Base-by-base conservation (phyloP, 1,284 basidiomycete species). In the Ustilago loliicola region DNA sequence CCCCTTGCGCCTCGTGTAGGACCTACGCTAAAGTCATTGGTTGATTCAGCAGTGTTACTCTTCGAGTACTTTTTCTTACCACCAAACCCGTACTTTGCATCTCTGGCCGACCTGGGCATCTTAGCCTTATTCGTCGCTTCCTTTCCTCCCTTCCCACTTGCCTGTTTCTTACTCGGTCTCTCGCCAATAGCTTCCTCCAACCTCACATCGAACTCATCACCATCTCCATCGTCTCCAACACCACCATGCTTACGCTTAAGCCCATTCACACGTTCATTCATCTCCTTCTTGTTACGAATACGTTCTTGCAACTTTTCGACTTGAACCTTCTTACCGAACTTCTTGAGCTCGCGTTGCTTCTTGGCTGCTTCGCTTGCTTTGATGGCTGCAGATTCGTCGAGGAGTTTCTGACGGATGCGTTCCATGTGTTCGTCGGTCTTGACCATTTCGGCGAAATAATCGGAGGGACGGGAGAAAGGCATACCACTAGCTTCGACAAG, bases 381-480 rank as follows among this genome's bases (percentile, higher is more conserved):
- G 85, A 98, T 95, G 2, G 90, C 90, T 3, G 95, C 93, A 30
- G 89, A 88, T 86, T 99, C 96, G 87, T 98, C 94, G 29, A 99
- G 90, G 36, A 98, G 88, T 36, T 93, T 91, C 82, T 95, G 93
- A 58, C 97, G 92, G 80, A 99, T 94, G 55, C 94, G 91, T 87
- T 98, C 95, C 97, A 99, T 99, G 88, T 99, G 97, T 25, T 94
- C 90, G 84, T 99, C 97, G 29, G 92, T 93, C 88, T 99, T 99
- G 83, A 98, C 93, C 96, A 99, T 99, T 88, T 99, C 96, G 23
- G 96, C 96, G 83, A 98, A 99, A 87, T 95, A 99, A 88, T 99
- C 97, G 0, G 90, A 82, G 0, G 96, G 96, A n/a, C 97, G 92
- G 11, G 93, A 92, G 88, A 98, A 99, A 1, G 94, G 92, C 76